Percentiles rank a stretch among this genome's conserved stretches.
Conservation (phyloP, 768 basidiomycete species). For the Russula brevipes region DNA sequence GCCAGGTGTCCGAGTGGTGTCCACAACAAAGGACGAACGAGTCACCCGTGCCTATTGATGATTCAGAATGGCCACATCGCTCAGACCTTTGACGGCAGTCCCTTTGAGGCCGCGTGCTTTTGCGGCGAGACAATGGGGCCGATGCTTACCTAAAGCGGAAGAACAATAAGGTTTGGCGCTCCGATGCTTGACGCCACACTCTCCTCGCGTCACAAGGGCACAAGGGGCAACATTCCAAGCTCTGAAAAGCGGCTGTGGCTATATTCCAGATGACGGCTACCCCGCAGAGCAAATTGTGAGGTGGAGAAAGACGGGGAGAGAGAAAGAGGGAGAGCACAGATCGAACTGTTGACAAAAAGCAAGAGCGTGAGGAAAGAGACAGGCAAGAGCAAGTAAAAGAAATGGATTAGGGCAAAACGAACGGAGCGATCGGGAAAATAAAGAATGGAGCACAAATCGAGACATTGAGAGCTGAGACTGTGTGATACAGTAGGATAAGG, state of each 20-base stretch:
- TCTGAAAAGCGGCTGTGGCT: slow-evolving; percentile 11
- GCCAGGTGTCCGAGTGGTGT: neutral
- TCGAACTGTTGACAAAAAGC: slow-evolving; percentile 16
- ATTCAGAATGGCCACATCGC: neutral
- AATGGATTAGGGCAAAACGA: slow-evolving; percentile 12
- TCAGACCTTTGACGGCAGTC: slow-evolving; percentile 15
- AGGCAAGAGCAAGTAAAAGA: neutral
- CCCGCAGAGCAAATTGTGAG: slow-evolving; percentile 4
- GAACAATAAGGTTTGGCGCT: slow-evolving; percentile 8
- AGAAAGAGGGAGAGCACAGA: slow-evolving; percentile 12
- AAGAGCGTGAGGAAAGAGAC: neutral
- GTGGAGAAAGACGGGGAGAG: neutral
- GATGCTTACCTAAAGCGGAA: slow-evolving; percentile 7
- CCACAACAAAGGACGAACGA: slow-evolving; percentile 15
- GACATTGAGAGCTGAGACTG: neutral
- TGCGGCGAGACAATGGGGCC: neutral
- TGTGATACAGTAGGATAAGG: slow-evolving; percentile 15
- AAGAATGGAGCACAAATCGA: slow-evolving; percentile 20
- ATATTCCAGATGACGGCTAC: slow-evolving; percentile 13
- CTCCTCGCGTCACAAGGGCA: neutral
- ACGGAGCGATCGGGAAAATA: neutral
- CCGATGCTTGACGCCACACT: neutral
- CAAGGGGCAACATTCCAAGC: slow-evolving; percentile 1
- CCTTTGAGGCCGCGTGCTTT: slow-evolving; percentile 13
- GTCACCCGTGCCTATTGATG: slow-evolving; percentile 1